Evolutionary conservation across 495 filamentous ascomycete species (phyloP), one percentile per base, ranked within the genome.

Genomic region (Penicillium parvum): DNA sequence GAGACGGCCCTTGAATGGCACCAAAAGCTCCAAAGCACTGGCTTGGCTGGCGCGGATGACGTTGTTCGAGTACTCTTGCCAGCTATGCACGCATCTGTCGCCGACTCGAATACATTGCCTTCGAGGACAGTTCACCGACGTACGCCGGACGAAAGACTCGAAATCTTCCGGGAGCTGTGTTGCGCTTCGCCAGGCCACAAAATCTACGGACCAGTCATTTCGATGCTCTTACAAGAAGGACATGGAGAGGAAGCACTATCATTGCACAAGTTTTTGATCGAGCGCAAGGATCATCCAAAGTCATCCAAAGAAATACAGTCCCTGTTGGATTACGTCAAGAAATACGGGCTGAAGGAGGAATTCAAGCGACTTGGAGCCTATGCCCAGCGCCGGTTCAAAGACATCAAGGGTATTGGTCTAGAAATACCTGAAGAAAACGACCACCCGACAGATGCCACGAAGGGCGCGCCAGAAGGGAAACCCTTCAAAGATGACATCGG

Each of bases 201-300:
- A 20, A 60, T 87, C 3, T 90, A 90, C 53, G 76, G 77, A 19
- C 62, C 59, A 4, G 52, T 84, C 16, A 72, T 94, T 8, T 71
- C 76, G 5, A 61, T 60, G n/a, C 61, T 88, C 1, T 73, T 77
- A 44, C 49, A 63, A 4, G 45, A 67, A 11, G 76, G 75, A 3
- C 54, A 68, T 23, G 71, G 69, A 14, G 52, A 68, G 3, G 44
- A 76, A 11, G 82, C 82, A 15, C 54, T 72, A 5, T 63, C 62
- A 10, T 88, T 85, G 83, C 83, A 88, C 53, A 45, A 56, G 7
- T 66, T 77, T 22, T 60, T 84, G 12, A 30, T 74, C 15, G 27
- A 58, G 18, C 53, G 54, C 22, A 50, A 64, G n/a, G 83, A 85
- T 52, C 53, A 72, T 21, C 82, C 81, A 2, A 53, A 55, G 4